phyloP scores from a whole-genome alignment of 2,329 filamentous ascomycete genomes.

The Pseudohalonectria lignicola region DNA sequence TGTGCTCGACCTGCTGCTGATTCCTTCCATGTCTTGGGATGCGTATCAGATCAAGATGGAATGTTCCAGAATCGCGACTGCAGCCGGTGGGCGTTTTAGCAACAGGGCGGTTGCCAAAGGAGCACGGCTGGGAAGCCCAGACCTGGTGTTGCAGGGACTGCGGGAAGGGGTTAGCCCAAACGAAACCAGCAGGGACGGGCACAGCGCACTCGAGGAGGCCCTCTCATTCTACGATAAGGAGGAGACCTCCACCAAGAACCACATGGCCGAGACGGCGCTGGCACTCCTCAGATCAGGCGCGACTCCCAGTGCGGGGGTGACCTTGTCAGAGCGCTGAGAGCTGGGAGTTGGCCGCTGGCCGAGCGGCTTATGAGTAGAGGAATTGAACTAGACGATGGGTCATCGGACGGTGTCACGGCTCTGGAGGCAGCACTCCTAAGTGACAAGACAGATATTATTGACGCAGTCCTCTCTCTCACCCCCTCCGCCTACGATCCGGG shows the following conservation, averaged over 20 bases:
- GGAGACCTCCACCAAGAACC: background rate
- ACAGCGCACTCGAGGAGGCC: background rate
- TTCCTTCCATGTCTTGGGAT: background rate
- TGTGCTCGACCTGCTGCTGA: background rate
- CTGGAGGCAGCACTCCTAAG: background rate
- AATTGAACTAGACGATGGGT: background rate
- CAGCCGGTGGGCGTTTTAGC: background rate
- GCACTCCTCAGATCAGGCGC: background rate
- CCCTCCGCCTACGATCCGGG: background rate
- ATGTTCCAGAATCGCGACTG: background rate
- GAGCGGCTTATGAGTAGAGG: background rate
- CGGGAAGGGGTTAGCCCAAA: background rate
- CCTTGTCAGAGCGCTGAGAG: background rate
- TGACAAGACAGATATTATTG: background rate
- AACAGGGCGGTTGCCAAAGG: background rate
- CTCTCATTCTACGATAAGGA: background rate
- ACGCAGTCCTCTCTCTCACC: background rate
- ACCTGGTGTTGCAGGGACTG: background rate
- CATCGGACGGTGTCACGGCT: background rate
- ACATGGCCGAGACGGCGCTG: background rate
- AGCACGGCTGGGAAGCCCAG: background rate
- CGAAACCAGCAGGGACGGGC: background rate
- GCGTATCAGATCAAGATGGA: background rate
- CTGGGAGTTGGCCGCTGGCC: background rate
- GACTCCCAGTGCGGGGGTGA: background rate